Base-by-base conservation (phyloP, 495 filamentous ascomycete genomes). In the Penicillium tannophilum region DNA sequence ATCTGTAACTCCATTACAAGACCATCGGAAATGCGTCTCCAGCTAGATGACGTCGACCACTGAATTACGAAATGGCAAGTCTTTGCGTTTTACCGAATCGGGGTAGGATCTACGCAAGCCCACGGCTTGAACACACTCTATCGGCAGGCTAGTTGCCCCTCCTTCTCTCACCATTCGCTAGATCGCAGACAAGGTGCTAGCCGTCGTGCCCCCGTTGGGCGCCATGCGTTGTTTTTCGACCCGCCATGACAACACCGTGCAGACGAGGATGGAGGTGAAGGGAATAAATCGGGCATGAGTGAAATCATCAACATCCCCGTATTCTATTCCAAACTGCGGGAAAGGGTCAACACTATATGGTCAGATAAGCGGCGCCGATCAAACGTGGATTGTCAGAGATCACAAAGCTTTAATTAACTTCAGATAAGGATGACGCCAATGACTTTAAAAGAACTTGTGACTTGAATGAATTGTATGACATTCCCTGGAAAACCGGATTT, bases 181-280 rank as follows among this genome's bases (percentile, higher is more conserved):
- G 39, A 41, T 41, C 16, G 16, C 14, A 17, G 39, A 41, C 39
- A 41, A 41, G 14, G 39, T 41, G 16, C 16, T 41, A 36, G 12
- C 33, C 33, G 33, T 36, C 4, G 4, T 41, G 39, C 39, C 39
- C 39, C 39, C n/a, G 39, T 41, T 41, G 39, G 39, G 39, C 39
- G 16, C 39, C 39, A 41, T 17, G 39, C 39, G 16, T n/a, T 6
- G 6, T 16, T 2, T 16, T 2, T 41, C 39, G 33, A 36, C 33
- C 33, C 39, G 39, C 39, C 39, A 41, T 41, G 39, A 41, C 39
- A 41, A 41, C 39, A 41, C 39, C 39, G 16, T 41, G 39, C 39
- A 41, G 39, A 7, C 4, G 33, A 41, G 39, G 39, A 17, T 41
- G 39, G 7, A n/a, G 7, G 16, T 41, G 5, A 17, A 41, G 39